Conservation (phyloP, 208 protist genomes). For the Trypanosoma conorhini region DNA sequence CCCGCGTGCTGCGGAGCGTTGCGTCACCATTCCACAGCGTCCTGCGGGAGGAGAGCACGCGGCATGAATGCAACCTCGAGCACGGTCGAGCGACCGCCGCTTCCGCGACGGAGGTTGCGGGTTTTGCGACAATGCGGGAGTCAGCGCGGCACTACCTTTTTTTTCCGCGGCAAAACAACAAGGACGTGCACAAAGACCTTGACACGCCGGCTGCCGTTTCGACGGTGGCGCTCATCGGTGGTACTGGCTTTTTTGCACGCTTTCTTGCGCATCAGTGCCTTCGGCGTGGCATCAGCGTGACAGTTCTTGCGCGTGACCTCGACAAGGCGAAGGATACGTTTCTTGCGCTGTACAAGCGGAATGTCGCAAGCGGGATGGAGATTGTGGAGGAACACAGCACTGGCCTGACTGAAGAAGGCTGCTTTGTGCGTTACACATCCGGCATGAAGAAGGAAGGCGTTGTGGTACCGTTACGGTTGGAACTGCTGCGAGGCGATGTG, state of each 20-base stretch:
- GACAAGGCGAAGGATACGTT: constrained; percentile 52
- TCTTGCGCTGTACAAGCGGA: constrained; percentile 43
- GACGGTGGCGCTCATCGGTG: constrained; percentile 56
- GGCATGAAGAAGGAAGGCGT: neutral
- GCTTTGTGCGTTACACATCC: constrained; percentile 7
- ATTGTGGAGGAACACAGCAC: constrained; percentile 16
- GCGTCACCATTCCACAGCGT: constrained; percentile 54
- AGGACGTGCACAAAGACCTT: constrained; percentile 9
- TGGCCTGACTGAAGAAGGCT: neutral
- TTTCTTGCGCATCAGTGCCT: constrained; percentile 74
- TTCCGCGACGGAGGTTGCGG: neutral
- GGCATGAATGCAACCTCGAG: constrained; percentile 23
- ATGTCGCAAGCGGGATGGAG: constrained; percentile 15
- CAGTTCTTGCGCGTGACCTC: constrained; percentile 46
- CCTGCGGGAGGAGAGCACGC: constrained; percentile 75
- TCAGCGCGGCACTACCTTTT: constrained; percentile 29
- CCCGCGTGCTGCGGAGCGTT: constrained; percentile 45
- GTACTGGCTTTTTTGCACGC: constrained; percentile 44
- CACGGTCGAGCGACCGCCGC: neutral
- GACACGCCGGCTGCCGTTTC: constrained; percentile 11
- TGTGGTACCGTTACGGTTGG: constrained; percentile 17
- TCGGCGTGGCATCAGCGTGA: constrained; percentile 61
- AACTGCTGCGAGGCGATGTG: constrained; percentile 59
- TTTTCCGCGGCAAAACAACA: constrained; percentile 46
- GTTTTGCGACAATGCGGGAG: constrained; percentile 1